Evolutionary conservation across 805 yeast species (phyloP).

Genomic region (Wickerhamiella sergipiensis): DNA sequence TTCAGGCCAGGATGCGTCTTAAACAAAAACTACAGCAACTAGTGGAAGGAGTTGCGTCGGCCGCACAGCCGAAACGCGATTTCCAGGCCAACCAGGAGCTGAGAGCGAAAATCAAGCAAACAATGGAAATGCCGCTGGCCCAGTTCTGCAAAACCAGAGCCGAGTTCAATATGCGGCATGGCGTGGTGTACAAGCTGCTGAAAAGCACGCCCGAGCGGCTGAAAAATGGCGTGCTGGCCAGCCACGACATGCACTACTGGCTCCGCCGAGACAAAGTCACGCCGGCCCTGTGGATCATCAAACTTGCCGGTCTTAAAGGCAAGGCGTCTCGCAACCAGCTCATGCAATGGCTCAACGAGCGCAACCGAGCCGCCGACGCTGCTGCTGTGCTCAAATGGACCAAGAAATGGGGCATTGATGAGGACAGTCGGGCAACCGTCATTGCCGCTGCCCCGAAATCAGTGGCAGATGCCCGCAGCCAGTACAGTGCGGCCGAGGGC

Average conservation of each 20-base stretch:
- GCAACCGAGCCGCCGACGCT: constrained; percentile 1
- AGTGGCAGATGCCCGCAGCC: constrained; percentile 13
- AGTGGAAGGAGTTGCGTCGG: constrained; percentile 2
- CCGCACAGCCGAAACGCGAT: constrained; percentile 3
- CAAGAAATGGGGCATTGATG: constrained; percentile 18
- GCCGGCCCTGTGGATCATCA: constrained; percentile 18
- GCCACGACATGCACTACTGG: constrained; percentile 16
- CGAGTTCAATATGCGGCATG: constrained; percentile 14
- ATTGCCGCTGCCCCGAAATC: constrained; percentile 9
- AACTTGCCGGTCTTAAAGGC: constrained; percentile 16
- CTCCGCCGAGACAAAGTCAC: constrained; percentile 13
- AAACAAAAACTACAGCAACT: constrained; percentile 10
- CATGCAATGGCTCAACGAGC: constrained; percentile 12
- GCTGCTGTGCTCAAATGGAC: constrained; percentile 13
- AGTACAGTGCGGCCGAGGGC: constrained; percentile 6
- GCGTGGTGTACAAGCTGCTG: constrained; percentile 16
- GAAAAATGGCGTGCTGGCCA: constrained; percentile 12
- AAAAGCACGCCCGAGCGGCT: constrained; percentile 11
- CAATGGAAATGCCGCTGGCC: constrained; percentile 7
- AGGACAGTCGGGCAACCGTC: constrained; percentile 7
- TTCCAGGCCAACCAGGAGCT: constrained; percentile 8
- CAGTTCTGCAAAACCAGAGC: constrained; percentile 10
- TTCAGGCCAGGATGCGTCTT: constrained; percentile 3
- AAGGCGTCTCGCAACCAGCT: constrained; percentile 15
- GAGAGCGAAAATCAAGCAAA: constrained; percentile 9